phyloP scores from a whole-genome alignment of 2,329 filamentous ascomycete genomes.

The Colletotrichum sp. region DNA sequence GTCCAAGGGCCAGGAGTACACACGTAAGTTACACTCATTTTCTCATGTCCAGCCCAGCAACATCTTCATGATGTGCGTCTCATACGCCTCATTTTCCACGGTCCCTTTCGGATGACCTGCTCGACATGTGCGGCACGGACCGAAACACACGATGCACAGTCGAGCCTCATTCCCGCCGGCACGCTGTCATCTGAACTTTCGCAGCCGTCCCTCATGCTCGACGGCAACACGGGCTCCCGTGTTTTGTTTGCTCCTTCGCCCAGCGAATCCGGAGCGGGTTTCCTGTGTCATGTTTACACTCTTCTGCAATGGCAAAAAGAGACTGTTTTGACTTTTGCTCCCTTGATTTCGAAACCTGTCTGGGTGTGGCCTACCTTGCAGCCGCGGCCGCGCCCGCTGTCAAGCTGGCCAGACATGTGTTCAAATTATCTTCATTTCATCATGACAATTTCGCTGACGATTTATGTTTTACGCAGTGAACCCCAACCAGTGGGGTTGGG shows the following conservation, averaged over 20 bases:
- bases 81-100: neutral
- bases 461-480: slow-evolving; percentile 45
- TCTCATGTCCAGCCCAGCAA: neutral
- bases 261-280: neutral
- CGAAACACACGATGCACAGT: neutral
- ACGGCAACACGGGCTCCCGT: slow-evolving; percentile 6
- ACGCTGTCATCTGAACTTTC: neutral
- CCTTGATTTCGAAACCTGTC: slow-evolving; percentile 16
- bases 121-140: neutral
- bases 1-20: slow-evolving; percentile 49
- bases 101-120: neutral
- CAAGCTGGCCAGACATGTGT: neutral
- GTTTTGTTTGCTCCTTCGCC: neutral
- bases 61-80: neutral
- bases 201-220: neutral
- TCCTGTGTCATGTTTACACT: neutral
- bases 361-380: neutral
- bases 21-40: slow-evolving; percentile 40
- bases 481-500: slow-evolving; percentile 60
- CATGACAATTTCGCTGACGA: slow-evolving; percentile 4
- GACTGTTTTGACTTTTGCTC: slow-evolving; percentile 7
- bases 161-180: neutral
- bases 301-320: neutral
- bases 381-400: neutral
- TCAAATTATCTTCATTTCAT: neutral